Evolutionary conservation across 2,329 filamentous ascomycete species (phyloP), one percentile per base, ranked within the genome.

Genomic region (Aspergillus candidus): DNA sequence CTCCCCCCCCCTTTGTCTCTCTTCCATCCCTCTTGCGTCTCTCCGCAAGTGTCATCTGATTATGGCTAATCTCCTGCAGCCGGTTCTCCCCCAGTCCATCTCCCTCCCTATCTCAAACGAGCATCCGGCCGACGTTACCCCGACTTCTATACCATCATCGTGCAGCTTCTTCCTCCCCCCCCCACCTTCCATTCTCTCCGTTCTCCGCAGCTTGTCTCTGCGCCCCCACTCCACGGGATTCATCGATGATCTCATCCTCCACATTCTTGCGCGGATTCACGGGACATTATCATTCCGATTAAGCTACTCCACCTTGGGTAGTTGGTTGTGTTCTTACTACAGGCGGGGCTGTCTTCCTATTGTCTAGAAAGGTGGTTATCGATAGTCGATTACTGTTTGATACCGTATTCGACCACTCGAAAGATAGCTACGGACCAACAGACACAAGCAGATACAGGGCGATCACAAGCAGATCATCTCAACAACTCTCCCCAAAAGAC

Each of bases 381-480:
- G 22, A 27, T 27, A 27, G 22, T 27, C 22, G 22, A 27, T 27
- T 27, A 27, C 7, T 7, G 22, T 27, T 27, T 27, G 22, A 27
- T 27, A 27, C 22, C 8, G 22, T 27, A 27, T 27, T 10, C 22
- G 10, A 8, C 22, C 22, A 10, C 6, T 27, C 6, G 22, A 27
- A 27, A 27, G 22, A 27, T 8, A 8, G 6, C 22, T 7, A 27
- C 22, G 22, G 22, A 27, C 22, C 22, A 27, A 27, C 22, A 7
- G 22, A 34, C 30, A 32, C 32, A 37, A 35, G 13, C 30, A 12
- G 38, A 33, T 36, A 40, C 38, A 46, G 38, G 43, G 27, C 48
- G 44, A 54, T 57, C 55, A 55, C 55, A 57, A 52, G 53, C 50
- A 50, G 50, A 52, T 53, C 38, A 43, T 40, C 33, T 42, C 40